Percentiles rank a stretch among this genome's conserved stretches.
phyloP scores from a whole-genome alignment of 345 rosid species.

The Physaria fendleri region DNA sequence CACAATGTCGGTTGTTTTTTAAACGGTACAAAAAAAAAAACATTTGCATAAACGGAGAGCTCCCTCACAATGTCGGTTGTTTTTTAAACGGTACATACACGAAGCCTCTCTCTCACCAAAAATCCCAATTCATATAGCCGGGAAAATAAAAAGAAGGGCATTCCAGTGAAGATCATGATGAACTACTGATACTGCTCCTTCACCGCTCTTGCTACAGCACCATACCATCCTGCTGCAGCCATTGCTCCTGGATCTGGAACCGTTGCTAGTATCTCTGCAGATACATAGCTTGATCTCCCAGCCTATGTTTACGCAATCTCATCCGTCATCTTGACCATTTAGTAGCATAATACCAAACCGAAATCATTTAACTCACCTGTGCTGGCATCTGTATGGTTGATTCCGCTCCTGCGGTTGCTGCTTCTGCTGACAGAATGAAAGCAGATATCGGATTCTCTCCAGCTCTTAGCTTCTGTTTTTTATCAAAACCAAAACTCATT shows the following conservation, averaged over 20 bases:
- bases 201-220: slow-evolving; percentile 86
- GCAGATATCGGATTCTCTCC: slow-evolving; percentile 69
- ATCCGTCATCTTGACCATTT: neutral
- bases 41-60: slow-evolving; percentile 30
- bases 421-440: slow-evolving; percentile 70
- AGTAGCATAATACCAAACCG: neutral
- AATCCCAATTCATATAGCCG: slow-evolving; percentile 10
- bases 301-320: slow-evolving; percentile 44
- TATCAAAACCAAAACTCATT: slow-evolving; percentile 10
- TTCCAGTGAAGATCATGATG: slow-evolving; percentile 1
- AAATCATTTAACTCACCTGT: slow-evolving; percentile 47
- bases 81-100: slow-evolving; percentile 21
- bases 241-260: slow-evolving; percentile 96
- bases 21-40: no score
- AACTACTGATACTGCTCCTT: slow-evolving; percentile 34
- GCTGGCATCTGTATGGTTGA: slow-evolving; percentile 83
- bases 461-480: slow-evolving; percentile 59
- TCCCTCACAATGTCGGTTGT: slow-evolving; percentile 22
- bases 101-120: slow-evolving; percentile 24
- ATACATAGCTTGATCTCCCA: slow-evolving; percentile 74
- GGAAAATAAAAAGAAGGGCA: neutral
- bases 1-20: slow-evolving; percentile 16
- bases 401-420: slow-evolving; percentile 82
- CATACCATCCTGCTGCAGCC: slow-evolving; percentile 89
- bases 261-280: slow-evolving; percentile 47